phyloP scores from a whole-genome alignment of 768 basidiomycete species.

The Russula emetica region DNA sequence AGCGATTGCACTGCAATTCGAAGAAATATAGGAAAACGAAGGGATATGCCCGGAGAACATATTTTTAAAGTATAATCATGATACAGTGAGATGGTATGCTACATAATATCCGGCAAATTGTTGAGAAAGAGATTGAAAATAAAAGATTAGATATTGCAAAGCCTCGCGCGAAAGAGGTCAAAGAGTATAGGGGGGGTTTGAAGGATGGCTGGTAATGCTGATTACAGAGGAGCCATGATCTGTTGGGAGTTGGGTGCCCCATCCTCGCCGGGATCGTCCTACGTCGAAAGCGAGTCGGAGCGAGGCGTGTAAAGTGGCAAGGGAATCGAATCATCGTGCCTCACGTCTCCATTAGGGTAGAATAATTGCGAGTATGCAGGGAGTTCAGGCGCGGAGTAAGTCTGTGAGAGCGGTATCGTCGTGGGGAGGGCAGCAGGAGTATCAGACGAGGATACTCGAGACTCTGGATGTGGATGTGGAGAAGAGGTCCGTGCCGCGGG shows the following conservation, averaged over 20 bases:
- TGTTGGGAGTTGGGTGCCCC: neutral
- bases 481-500: constrained; percentile 31
- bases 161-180: no score
- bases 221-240: neutral
- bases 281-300: neutral
- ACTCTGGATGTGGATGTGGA: constrained; percentile 27
- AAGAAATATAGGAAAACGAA: constrained; percentile 3
- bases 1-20: neutral
- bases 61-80: neutral
- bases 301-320: constrained; percentile 59
- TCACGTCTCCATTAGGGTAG: constrained; percentile 66
- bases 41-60: neutral
- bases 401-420: constrained; percentile 16
- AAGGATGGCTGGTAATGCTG: neutral
- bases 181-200: neutral
- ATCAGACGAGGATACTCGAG: constrained; percentile 21
- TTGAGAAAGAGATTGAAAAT: neutral
- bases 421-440: neutral
- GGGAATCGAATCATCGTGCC: constrained; percentile 59
- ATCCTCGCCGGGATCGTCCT: neutral
- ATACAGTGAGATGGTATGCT: constrained; percentile 20
- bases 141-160: neutral
- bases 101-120: constrained; percentile 8
- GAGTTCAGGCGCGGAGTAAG: constrained; percentile 38
- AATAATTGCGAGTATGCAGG: constrained; percentile 80